A percentile compares a stretch with the other conserved stretches of the same genome.
phyloP scores from a whole-genome alignment of 805 yeast species.

The Sugiyamaella smithiae region DNA sequence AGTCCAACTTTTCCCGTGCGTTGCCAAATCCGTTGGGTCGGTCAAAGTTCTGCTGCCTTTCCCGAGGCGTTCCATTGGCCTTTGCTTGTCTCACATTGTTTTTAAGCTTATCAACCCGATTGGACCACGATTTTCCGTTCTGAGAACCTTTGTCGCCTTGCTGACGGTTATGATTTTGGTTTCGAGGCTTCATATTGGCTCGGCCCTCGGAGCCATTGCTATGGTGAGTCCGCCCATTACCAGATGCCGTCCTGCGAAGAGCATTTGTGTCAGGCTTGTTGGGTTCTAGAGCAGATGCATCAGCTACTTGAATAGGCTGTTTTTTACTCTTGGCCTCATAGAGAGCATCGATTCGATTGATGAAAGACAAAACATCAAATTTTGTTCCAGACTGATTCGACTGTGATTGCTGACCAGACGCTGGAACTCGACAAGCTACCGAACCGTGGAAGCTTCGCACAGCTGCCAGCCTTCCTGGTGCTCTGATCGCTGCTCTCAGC shows the following conservation, averaged over 20 bases:
- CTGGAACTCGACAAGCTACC: not conserved
- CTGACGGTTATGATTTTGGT: too few relatives aligned
- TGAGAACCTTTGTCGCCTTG: not conserved
- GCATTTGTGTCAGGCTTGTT: constrained; percentile 1
- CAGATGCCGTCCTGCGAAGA: too few relatives aligned
- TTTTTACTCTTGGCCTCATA: constrained; percentile 15
- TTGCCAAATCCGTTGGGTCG: not conserved
- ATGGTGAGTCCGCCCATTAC: too few relatives aligned
- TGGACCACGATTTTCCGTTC: not conserved
- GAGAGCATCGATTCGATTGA: constrained; percentile 19
- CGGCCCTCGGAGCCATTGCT: too few relatives aligned
- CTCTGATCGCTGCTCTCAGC: not conserved
- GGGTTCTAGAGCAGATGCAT: constrained; percentile 1
- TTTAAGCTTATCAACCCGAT: not conserved
- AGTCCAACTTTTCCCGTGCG: constrained; percentile 10
- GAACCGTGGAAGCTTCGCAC: not conserved
- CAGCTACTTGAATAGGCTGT: constrained; percentile 10
- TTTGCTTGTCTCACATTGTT: not conserved
- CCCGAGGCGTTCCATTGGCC: not conserved
- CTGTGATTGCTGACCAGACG: constrained; percentile 1
- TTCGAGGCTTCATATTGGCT: too few relatives aligned
- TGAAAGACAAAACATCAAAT: constrained; percentile 20
- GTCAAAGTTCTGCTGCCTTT: not conserved
- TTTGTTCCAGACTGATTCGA: constrained; percentile 8
- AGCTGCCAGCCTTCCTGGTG: not conserved